Base-by-base conservation (phyloP, 805 yeast genomes). In the Danielia reshetovae region DNA sequence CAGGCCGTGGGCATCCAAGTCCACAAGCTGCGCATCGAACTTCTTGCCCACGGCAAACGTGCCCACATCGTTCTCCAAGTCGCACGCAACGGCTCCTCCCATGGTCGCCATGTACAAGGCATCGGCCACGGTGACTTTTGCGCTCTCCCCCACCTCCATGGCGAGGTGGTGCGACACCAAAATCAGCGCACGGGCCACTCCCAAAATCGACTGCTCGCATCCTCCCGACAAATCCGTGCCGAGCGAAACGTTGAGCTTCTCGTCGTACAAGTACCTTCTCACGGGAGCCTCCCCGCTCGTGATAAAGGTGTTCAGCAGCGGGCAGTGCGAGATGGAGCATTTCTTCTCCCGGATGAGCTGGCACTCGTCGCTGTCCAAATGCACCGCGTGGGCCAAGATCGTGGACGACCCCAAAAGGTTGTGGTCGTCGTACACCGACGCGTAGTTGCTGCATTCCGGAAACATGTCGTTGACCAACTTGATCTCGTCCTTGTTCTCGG, bases 281-380 rank as follows among this genome's bases (percentile, higher is more conserved):
- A 90, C 77, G 13, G 87, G 81, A 7, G 95, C 89, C 57, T 87
- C 94, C 12, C 98, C 98, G 8, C 94, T 81, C 0, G 95, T 80
- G 38, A 90, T 72, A 12, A 93, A 78, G 1, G 95, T 78, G 57
- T 90, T 90, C 12, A 95, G 85, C 8, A 87, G 77, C 2, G 98
- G 98, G 62, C 98, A 90, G 59, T 93, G 97, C 4, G 95, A 74
- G 12, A 90, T 76, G 9, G 96, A 94, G 21, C 86, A 64, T 5
- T 74, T 61, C 14, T 74, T 71, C 12, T 49, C 42, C 42, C 68
- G 70, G 29, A 93, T 67, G 14, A 84, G 40, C 12, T 70, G 59
- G 27, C 79, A 67, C 57, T 90, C 98, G 2, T 68, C 68, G 7
- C 75, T 77, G 2, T 75, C 46, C 35, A 90, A 63, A 52, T 89